Conservation (phyloP, 306 rosid genomes). For the Begonia loranthoides region DNA sequence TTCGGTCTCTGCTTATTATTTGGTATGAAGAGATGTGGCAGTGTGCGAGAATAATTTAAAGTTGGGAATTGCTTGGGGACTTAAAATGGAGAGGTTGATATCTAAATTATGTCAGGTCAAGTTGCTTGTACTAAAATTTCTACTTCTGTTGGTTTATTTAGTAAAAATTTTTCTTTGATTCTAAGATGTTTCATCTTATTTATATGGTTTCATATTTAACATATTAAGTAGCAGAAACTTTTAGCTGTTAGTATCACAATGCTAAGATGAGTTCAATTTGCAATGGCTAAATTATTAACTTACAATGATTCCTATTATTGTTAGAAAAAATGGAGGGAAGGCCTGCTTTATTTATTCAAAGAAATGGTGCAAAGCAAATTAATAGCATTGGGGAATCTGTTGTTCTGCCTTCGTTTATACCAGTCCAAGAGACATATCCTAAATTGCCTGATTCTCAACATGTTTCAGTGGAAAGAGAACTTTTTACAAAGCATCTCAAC, state of each 20-base stretch:
- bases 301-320: constrained; percentile 16
- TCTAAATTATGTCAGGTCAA: not conserved
- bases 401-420: constrained; percentile 44
- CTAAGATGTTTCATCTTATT: not conserved
- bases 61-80: too few species aligned
- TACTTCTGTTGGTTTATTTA: not conserved
- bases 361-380: constrained; percentile 53
- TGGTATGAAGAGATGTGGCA: too few species aligned
- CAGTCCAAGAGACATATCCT: constrained; percentile 55
- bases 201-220: not conserved
- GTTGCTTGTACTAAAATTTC: not conserved
- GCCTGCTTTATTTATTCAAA: constrained; percentile 42
- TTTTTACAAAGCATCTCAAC: constrained; percentile 28
- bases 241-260: constrained; percentile 23
- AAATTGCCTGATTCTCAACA: constrained; percentile 60
- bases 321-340: constrained; percentile 73
- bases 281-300: constrained; percentile 17
- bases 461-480: constrained; percentile 43
- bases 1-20: too few species aligned
- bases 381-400: constrained; percentile 52
- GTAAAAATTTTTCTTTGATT: not conserved
- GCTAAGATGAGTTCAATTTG: constrained; percentile 8
- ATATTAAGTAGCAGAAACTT: constrained; percentile 5
- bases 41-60: too few species aligned
- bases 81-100: not conserved